These are phyloP conservation scores for Boletellus deceptivus DNA, from an alignment of 1,284 basidiomycete genomes.

Conservation along the genomic window DNA sequence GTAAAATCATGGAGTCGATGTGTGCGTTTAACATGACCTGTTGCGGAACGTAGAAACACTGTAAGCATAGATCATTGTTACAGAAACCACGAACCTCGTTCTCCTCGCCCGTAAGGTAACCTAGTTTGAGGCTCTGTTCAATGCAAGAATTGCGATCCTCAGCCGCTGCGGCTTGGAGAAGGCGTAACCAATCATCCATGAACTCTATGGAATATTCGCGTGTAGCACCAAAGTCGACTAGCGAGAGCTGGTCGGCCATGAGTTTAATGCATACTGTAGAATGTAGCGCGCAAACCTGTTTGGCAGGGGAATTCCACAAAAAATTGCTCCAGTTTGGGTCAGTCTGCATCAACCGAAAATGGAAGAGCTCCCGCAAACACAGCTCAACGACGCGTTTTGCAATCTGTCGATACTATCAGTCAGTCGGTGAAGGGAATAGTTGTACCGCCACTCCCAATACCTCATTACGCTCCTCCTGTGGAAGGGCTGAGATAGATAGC, in stretches of 20 bases:
- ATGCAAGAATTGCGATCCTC: slow-evolving; percentile 73
- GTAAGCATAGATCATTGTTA: background rate
- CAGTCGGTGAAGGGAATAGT: background rate
- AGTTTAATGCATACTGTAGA: background rate
- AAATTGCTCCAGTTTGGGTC: slow-evolving; percentile 99
- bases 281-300: slow-evolving; percentile 39
- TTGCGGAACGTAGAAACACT: background rate
- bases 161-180: slow-evolving; percentile 76
- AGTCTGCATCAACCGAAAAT: slow-evolving; percentile 94
- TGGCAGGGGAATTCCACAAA: slow-evolving; percentile 73
- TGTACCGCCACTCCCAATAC: slow-evolving; percentile 41
- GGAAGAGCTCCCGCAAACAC: slow-evolving; percentile 88
- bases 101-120: slow-evolving; percentile 91
- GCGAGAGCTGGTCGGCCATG: slow-evolving; percentile 58
- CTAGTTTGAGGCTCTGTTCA: slow-evolving; percentile 74
- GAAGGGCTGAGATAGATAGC: slow-evolving; percentile 47
- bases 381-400: slow-evolving; percentile 81
- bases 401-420: slow-evolving; percentile 53
- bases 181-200: slow-evolving; percentile 83
- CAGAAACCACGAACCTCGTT: slow-evolving; percentile 52
- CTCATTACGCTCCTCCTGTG: slow-evolving; percentile 71
- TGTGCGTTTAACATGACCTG: slow-evolving; percentile 90
- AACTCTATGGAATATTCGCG: slow-evolving; percentile 85
- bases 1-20: slow-evolving; percentile 77
- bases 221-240: slow-evolving; percentile 97